Evolutionary conservation across 2,329 filamentous ascomycete species (phyloP).

Genomic region (Fusarium goolgardi): DNA sequence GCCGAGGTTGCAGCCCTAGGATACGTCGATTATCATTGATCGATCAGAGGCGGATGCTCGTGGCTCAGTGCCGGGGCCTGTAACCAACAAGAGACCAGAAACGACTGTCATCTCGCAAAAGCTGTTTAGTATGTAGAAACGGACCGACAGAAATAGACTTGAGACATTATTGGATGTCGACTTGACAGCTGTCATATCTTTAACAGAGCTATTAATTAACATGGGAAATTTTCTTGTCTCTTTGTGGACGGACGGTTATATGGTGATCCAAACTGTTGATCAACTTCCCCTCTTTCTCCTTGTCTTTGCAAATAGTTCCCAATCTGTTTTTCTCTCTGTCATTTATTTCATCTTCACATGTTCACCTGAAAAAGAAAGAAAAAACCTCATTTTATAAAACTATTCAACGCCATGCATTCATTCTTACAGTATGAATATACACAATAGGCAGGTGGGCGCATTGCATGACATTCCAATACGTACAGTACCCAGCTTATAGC

Average conservation of each 20-base stretch:
- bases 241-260: neutral
- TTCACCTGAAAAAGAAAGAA: neutral
- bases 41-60: slow-evolving; percentile 29
- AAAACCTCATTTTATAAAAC: neutral
- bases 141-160: slow-evolving; percentile 12
- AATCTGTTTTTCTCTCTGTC: neutral
- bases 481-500: slow-evolving; percentile 4
- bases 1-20: slow-evolving; percentile 14
- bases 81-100: slow-evolving; percentile 21
- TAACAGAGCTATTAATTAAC: slow-evolving; percentile 9
- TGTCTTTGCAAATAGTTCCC: neutral
- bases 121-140: slow-evolving; percentile 5
- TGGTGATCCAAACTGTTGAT: neutral
- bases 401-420: slow-evolving; percentile 2
- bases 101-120: slow-evolving; percentile 11
- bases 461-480: slow-evolving; percentile 13
- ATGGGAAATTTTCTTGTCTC: slow-evolving; percentile 3
- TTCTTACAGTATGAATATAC: slow-evolving; percentile 11
- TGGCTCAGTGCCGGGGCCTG: slow-evolving; percentile 2
- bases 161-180: slow-evolving; percentile 14
- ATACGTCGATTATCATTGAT: slow-evolving; percentile 26
- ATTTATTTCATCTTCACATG: neutral
- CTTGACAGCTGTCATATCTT: slow-evolving; percentile 27
- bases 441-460: slow-evolving; percentile 28
- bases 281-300: neutral